Evolutionary conservation across 2,329 filamentous ascomycete genomes (phyloP), one percentile per base, ranked within the genome.

Genomic region (Ascochyta pisi): DNA sequence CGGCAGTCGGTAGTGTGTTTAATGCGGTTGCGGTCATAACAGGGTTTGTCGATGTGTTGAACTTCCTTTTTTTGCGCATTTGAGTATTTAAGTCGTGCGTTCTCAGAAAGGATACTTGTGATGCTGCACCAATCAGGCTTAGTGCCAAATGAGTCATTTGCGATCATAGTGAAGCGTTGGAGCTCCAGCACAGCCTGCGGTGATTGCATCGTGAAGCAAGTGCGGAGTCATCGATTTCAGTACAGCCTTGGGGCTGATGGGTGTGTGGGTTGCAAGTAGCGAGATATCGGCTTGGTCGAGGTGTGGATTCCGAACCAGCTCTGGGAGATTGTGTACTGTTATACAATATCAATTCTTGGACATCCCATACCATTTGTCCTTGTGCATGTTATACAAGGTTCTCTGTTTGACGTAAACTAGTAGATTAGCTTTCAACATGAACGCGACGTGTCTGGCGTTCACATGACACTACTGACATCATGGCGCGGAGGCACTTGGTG

Each of bases 401-500:
- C 24, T 26, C 24, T 26, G 24, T 8, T 26, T 8, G 24, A 26
- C 5, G 5, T 26, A 26, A 26, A 8, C 24, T 26, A 26, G 24
- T 26, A 26, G 8, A 26, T 8, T 26, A 26, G 24, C 24, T 26
- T 26, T 26, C 5, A 26, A 26, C 6, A 26, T 26, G 24, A 26
- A 26, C n/a, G 24, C 24, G 24, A 26, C 24, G 8, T 26, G 24
- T 26, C 24, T 26, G 6, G 8, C 24, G 8, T 8, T 6, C 8
- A 6, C 6, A 8, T 26, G 24, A 26, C 24, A 26, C 33, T 5
- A 65, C 27, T 29, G 64, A 54, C 35, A 62, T 58, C 52, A 63
- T 66, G 56, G 58, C 61, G 47, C 57, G 54, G 31, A 46, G 53
- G 55, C 37, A 54, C 9, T 44, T 44, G 13, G 22, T 43, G 22